Base-by-base conservation (phyloP, 2,329 filamentous ascomycete species). In the Zymoseptoria ardabiliae region DNA sequence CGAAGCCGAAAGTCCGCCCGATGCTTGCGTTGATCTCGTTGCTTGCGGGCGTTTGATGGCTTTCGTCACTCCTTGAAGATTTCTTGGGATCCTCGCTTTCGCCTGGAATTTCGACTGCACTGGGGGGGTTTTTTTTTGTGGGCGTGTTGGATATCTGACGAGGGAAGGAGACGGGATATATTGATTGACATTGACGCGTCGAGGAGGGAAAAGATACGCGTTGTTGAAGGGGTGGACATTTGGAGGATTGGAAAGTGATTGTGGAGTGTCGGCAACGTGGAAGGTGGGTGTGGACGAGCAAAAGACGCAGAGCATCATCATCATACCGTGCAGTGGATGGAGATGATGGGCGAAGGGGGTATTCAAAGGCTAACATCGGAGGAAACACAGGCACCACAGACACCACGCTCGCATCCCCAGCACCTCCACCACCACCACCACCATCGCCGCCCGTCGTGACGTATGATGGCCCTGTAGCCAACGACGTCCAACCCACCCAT, bases 401-500 rank as follows among this genome's bases (percentile, higher is more conserved):
- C 23, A 54, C 51, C 52, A 55, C 58, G 57, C 60, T 25, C 58
- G 56, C 62, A 58, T 60, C 60, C 56, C 48, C 60, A 35, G 50
- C 62, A 56, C 54, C 56, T 56, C 56, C 58, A 53, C 61, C 54
- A 30, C 55, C 59, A 35, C 35, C 57, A 56, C 53, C 56, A 50
- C 53, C 58, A 50, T 61, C 64, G 61, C 63, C 61, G 54, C 56
- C 59, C 59, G 50, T 49, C 45, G 56, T 62, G 58, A 58, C 55
- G 54, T 57, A 65, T 52, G 57, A 64, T 63, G 61, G 50, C 54
- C n/a, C 58, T 30, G 53, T 63, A 61, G 58, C 41, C 53, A 51
- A 49, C 23, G 50, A 30, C 23, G 25, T 50, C 54, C 56, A 58
- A 21, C 54, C 22, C 25, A 22, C 49, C 1, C 56, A 57, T 11